A percentile compares a stretch with the other conserved stretches of the same genome.
phyloP scores from a whole-genome alignment of 1,284 basidiomycete species.

The Papiliotrema laurentii region DNA sequence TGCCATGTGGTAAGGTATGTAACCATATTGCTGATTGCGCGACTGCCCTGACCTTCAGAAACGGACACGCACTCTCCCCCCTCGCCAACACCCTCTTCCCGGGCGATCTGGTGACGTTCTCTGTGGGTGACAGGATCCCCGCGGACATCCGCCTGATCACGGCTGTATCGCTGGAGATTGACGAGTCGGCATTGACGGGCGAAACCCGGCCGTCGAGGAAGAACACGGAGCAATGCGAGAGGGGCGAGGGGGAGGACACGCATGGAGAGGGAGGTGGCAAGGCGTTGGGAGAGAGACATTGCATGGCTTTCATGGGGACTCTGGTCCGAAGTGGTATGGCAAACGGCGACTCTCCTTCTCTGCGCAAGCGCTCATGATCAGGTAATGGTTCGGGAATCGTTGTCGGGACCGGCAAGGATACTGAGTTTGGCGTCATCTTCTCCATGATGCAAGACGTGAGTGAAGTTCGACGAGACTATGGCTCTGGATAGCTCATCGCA shows the following conservation, averaged over 20 bases:
- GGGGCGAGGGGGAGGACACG: slow-evolving; percentile 39
- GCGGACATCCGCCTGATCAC: slow-evolving; percentile 81
- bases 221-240: slow-evolving; percentile 55
- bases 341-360: background rate
- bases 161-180: slow-evolving; percentile 81
- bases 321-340: slow-evolving; percentile 78
- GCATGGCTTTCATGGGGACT: slow-evolving; percentile 95
- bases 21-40: background rate
- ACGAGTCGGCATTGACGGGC: slow-evolving; percentile 92
- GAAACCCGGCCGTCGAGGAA: slow-evolving; percentile 82
- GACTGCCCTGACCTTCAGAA: slow-evolving; percentile 48
- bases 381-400: slow-evolving; percentile 83
- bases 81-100: slow-evolving; percentile 94
- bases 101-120: slow-evolving; percentile 85
- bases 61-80: slow-evolving; percentile 67
- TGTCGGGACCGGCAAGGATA: slow-evolving; percentile 80
- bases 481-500: slow-evolving; percentile 41
- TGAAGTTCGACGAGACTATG: slow-evolving; percentile 7
- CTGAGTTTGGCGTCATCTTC: slow-evolving; percentile 95
- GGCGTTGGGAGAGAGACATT: slow-evolving; percentile 77
- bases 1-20: slow-evolving; percentile 79
- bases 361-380: slow-evolving; percentile 26
- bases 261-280: slow-evolving; percentile 55
- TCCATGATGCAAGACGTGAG: slow-evolving; percentile 94
- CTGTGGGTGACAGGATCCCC: slow-evolving; percentile 84